These are phyloP conservation scores for Scedosporium boydii DNA, from an alignment of 2,329 filamentous ascomycete genomes.

Conservation along the genomic window DNA sequence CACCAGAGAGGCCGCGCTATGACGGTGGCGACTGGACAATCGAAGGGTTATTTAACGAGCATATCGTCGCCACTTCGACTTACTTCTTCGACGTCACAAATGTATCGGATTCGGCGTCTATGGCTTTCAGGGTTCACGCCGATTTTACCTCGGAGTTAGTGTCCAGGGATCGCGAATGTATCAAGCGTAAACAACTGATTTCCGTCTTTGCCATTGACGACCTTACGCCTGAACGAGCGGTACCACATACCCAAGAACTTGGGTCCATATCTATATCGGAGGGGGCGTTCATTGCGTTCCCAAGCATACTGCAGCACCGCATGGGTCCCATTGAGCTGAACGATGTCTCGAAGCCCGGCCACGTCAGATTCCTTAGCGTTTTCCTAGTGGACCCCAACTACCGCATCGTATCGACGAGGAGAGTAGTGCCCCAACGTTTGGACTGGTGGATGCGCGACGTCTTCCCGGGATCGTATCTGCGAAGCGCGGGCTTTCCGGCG, in stretches of 20 bases:
- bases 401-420: conserved; percentile 2
- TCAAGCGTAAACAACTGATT: neutral
- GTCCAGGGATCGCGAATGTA: no score
- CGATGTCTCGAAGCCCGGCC: neutral
- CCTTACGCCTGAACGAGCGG: neutral
- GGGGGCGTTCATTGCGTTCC: conserved; percentile 2
- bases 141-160: neutral
- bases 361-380: conserved; percentile 3
- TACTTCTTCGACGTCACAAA: conserved; percentile 3
- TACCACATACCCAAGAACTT: neutral
- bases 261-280: conserved; percentile 1
- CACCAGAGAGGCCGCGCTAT: neutral
- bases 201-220: neutral
- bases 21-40: neutral
- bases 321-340: neutral
- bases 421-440: conserved; percentile 1
- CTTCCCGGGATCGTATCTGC: neutral
- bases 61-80: conserved; percentile 1
- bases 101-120: neutral
- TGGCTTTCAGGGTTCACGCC: neutral
- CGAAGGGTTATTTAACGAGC: conserved; percentile 2
- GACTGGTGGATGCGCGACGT: conserved; percentile 5
- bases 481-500: neutral
- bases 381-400: conserved; percentile 4
- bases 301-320: neutral